These are phyloP conservation scores for Sanguinoderma infundibulare DNA, from an alignment of 1,284 basidiomycete species.

Conservation along the genomic window DNA sequence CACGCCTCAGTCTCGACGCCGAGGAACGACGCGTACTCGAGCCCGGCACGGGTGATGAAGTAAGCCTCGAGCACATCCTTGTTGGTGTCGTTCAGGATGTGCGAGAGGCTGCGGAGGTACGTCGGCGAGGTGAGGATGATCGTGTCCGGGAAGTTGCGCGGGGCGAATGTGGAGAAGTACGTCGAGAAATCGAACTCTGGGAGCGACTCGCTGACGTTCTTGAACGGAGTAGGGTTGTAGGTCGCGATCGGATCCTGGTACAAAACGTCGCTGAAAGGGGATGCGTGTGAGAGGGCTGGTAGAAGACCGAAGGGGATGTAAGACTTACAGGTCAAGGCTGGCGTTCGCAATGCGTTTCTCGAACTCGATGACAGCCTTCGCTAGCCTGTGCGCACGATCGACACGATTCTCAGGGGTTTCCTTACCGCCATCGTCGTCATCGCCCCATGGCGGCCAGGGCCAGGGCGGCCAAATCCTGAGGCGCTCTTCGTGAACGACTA, in stretches of 20 bases:
- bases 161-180: constrained; percentile 86
- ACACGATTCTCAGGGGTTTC: constrained; percentile 40
- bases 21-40: constrained; percentile 70
- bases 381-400: constrained; percentile 63
- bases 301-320: background rate
- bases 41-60: constrained; percentile 73
- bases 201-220: constrained; percentile 73
- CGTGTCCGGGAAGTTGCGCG: constrained; percentile 74
- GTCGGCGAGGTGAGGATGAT: constrained; percentile 88
- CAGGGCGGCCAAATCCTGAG: constrained; percentile 77
- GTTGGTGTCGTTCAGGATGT: constrained; percentile 72
- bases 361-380: constrained; percentile 78
- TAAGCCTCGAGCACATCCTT: constrained; percentile 86
- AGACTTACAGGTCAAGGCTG: constrained; percentile 76
- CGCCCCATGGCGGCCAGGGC: constrained; percentile 87
- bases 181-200: constrained; percentile 81
- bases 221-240: constrained; percentile 84
- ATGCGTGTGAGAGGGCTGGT: background rate
- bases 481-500: constrained; percentile 60
- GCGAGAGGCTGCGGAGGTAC: constrained; percentile 72
- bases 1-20: constrained; percentile 77
- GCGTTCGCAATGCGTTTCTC: constrained; percentile 84
- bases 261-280: constrained; percentile 54
- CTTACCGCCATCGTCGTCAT: constrained; percentile 55
- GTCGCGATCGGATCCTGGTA: constrained; percentile 83